Base-by-base conservation (phyloP, 176 grass and related monocot genomes). In the Metroxylon sagu region DNA sequence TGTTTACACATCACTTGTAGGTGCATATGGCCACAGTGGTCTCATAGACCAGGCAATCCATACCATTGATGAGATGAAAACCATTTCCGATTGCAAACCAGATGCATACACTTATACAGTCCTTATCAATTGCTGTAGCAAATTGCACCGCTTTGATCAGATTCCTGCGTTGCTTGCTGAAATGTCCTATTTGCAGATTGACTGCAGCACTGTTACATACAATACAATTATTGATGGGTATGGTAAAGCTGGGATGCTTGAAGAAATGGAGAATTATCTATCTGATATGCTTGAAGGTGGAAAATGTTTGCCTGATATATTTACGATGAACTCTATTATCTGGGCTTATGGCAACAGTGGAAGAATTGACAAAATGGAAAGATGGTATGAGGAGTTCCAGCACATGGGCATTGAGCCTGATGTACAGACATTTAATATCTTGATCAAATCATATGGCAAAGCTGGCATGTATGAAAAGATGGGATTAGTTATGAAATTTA, bases 251-350 rank as follows among this genome's bases (percentile, higher is more conserved):
- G 72, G 78, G 26, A 80, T 83, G 77, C 28, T 90, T 16, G 58
- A 73, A 28, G 80, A 96, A 64, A 90, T 87, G 91, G 77, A 85
- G 57, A 15, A 54, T 35, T 67, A 77, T 2, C 68, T 96, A 25
- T 82, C 21, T 25, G 56, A 23, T 16, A 96, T 96, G 91, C 75
- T 96, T 17, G 80, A 90, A 53, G 75, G 57, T 31, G 92, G 80
- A 26, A 73, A 78, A 28, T 74, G 48, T 67, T 50, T 76, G 71
- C 92, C 86, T 0, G 92, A 96, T 52, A 68, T 85, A 71, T 90
- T 79, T 77, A 88, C 86, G 26, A 90, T 96, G 87, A 90, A 96
- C 61, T 96, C 92, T 35, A 74, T 96, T 23, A 56, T 96, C 17
- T 90, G 80, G 68, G 83, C 92, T 0, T 85, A 87, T 54, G 92